Base-by-base conservation (phyloP, 306 rosid genomes). In the Citrullus amarus region DNA sequence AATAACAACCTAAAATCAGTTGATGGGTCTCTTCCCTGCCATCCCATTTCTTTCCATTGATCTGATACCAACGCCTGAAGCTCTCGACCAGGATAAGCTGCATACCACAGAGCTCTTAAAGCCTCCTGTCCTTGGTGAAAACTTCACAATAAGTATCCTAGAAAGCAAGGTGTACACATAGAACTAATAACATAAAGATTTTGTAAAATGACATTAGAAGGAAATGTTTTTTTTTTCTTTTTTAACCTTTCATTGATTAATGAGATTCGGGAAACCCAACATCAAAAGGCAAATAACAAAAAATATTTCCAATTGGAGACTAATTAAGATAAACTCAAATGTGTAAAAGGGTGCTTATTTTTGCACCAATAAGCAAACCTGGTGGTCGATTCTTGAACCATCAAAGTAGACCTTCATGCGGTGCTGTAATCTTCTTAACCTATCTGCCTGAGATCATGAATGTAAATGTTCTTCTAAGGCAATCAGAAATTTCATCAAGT, bases 41-140 rank as follows among this genome's bases (percentile, higher is more conserved):
- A 93, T 66, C 98, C 98, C 97, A 91, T 93, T 82, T 93, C 93
- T 82, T 93, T 93, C 98, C 97, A 91, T 66, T 93, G 98, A 76
- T 93, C 96, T 70, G 96, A 93, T 84, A 93, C 82, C 91, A 93
- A 88, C 78, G 93, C 92, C 22, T 66, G 84, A 58, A 91, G 98
- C 83, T 91, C 89, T 82, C 90, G 80, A 76, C 83, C 88, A 10
- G 97, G 98, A 79, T 79, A 93, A 0, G 98, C 87, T 67, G 92
- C 91, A 67, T 81, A 81, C 97, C 97, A 91, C 48, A 93, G 86
- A 86, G 97, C 92, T 85, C 89, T 89, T 83, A 93, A 69, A 36
- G 97, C 96, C 56, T 82, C 98, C 98, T 93, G 82, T 80, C 51
- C 83, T 77, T 79, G 53, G 79, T 75, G 85, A 81, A 30, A 86